phyloP scores from a whole-genome alignment of 495 filamentous ascomycete species.

The Cercophora newfieldiana region DNA sequence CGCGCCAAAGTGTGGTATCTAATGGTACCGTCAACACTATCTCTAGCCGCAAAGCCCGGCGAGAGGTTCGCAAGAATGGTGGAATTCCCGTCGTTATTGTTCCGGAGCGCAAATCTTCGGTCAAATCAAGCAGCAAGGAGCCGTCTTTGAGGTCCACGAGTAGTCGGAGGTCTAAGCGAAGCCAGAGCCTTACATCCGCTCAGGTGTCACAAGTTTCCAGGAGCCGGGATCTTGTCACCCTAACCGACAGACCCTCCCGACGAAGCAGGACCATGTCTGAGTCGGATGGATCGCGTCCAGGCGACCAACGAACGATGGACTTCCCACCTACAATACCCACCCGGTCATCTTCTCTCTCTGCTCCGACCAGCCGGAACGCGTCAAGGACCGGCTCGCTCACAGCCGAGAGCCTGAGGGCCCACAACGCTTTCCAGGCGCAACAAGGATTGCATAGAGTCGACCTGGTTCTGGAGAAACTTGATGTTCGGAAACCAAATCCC shows the following conservation, averaged over 20 bases:
- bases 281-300: constrained; percentile 45
- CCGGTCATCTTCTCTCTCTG: constrained; percentile 67
- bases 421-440: constrained; percentile 46
- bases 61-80: constrained; percentile 55
- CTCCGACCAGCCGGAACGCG: constrained; percentile 66
- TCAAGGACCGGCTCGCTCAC: constrained; percentile 67
- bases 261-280: constrained; percentile 48
- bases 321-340: constrained; percentile 61
- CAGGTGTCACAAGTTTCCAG: constrained; percentile 36
- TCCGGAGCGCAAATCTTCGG: constrained; percentile 65
- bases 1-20: constrained; percentile 60
- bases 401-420: constrained; percentile 63
- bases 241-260: constrained; percentile 36
- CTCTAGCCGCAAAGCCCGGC: constrained; percentile 53
- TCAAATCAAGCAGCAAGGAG: constrained; percentile 51
- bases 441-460: constrained; percentile 34
- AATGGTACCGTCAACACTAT: constrained; percentile 57
- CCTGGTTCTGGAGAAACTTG: constrained; percentile 30
- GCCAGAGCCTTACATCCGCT: constrained; percentile 45
- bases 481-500: constrained; percentile 20
- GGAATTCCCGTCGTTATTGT: constrained; percentile 71
- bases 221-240: constrained; percentile 34
- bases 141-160: constrained; percentile 56
- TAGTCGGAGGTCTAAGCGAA: constrained; percentile 50
- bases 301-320: constrained; percentile 55